Percentiles rank a stretch among this genome's conserved stretches.
phyloP scores from a whole-genome alignment of 1,139 yeast genomes.

The Blastobotrys buckinghamii region DNA sequence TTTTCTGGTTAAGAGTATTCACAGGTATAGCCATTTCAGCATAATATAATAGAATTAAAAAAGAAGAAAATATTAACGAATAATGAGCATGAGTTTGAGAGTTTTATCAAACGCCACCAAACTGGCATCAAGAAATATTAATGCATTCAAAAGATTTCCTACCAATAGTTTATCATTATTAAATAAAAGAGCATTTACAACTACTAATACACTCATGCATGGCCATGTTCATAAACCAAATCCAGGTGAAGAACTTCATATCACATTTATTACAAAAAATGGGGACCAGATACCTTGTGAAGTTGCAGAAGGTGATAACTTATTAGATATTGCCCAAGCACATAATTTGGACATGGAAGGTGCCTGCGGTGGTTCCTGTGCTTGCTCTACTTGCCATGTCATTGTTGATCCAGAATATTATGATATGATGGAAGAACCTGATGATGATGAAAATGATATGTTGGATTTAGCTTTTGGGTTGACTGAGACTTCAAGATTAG shows the following conservation, averaged over 20 bases:
- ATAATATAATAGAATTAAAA: not conserved
- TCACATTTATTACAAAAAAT: slow-evolving; percentile 88
- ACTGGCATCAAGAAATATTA: not conserved
- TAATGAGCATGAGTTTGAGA: not conserved
- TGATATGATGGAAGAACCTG: slow-evolving; percentile 89
- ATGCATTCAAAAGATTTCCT: not conserved
- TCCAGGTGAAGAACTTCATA: slow-evolving; percentile 86
- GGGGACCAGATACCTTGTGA: slow-evolving; percentile 78
- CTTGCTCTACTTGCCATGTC: slow-evolving; percentile 96
- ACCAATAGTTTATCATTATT: not conserved
- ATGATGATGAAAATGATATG: slow-evolving; percentile 98
- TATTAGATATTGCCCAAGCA: slow-evolving; percentile 93
- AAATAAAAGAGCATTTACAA: slow-evolving; percentile 5
- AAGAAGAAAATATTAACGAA: not conserved
- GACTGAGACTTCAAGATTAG: slow-evolving; percentile 86
- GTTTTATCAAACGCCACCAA: not conserved
- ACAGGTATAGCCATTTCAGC: too few relatives aligned
- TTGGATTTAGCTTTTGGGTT: slow-evolving; percentile 94
- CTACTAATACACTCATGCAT: slow-evolving; percentile 38
- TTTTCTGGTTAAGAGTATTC: too few relatives aligned
- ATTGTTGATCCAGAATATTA: slow-evolving; percentile 93
- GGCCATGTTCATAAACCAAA: slow-evolving; percentile 88
- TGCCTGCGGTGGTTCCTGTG: slow-evolving; percentile 99
- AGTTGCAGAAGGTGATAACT: slow-evolving; percentile 87
- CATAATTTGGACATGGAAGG: slow-evolving; percentile 94